phyloP scores from a whole-genome alignment of 164 flowering plant genomes.

The Vitis rupestris region DNA sequence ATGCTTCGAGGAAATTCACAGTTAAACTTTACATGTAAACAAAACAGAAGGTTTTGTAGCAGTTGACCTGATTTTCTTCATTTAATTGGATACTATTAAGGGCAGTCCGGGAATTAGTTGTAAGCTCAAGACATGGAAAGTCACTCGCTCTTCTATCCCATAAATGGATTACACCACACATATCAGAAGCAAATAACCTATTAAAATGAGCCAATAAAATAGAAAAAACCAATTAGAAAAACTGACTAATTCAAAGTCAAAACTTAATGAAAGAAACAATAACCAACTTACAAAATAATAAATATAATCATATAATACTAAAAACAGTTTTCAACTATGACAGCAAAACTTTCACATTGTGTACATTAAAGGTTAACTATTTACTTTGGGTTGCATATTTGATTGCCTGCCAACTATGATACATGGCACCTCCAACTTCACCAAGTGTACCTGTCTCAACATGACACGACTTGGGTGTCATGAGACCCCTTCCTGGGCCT shows the following conservation, averaged over 20 bases:
- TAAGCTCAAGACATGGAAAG: conserved; percentile 73
- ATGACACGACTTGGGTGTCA: too few relatives aligned
- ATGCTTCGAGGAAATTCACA: too few relatives aligned
- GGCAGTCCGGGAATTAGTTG: conserved; percentile 34
- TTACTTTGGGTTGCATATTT: too few relatives aligned
- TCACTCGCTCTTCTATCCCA: conserved; percentile 84
- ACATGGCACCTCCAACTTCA: too few relatives aligned
- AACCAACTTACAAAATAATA: too few relatives aligned
- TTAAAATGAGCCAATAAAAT: conserved; percentile 1
- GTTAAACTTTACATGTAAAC: not conserved
- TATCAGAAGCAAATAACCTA: conserved; percentile 83
- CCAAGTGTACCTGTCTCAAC: too few relatives aligned
- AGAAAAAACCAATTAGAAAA: conserved; percentile 1
- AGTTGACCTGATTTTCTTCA: conserved; percentile 67
- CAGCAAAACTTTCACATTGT: too few relatives aligned
- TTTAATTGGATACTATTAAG: conserved; percentile 74
- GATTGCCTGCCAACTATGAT: too few relatives aligned
- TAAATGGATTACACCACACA: conserved; percentile 53
- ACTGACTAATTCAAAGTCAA: not conserved
- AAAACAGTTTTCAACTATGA: too few relatives aligned
- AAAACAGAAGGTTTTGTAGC: not conserved
- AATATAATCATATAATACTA: too few relatives aligned
- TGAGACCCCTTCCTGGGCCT: too few relatives aligned
- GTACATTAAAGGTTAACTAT: too few relatives aligned
- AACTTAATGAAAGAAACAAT: not conserved